Evolutionary conservation across 306 rosid species (phyloP).

Genomic region (Inga leiocalycina): DNA sequence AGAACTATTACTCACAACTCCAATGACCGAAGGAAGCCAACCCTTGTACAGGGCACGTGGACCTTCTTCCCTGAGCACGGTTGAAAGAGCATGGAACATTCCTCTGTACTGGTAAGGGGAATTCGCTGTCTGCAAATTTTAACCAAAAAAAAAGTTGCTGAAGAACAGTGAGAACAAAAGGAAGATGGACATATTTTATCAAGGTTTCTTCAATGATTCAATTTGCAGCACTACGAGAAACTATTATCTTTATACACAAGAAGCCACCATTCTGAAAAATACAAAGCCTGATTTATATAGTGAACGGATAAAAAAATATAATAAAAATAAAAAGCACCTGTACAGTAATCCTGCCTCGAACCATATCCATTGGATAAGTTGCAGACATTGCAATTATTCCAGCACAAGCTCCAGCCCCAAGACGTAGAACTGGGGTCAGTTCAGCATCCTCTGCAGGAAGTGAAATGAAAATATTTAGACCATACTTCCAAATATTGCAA

Average conservation of each 20-base stretch:
- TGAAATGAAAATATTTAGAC: slow-evolving; percentile 15
- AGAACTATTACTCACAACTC: slow-evolving; percentile 79
- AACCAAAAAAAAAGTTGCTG: slow-evolving; percentile 26
- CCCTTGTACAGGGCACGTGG: slow-evolving; percentile 98
- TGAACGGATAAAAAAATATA: not conserved
- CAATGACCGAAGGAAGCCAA: slow-evolving; percentile 99
- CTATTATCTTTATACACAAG: not conserved
- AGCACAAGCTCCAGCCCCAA: slow-evolving; percentile 99
- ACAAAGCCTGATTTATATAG: slow-evolving; percentile 19
- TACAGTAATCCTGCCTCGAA: slow-evolving; percentile 96
- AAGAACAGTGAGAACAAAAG: slow-evolving; percentile 16
- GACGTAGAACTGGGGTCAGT: slow-evolving; percentile 90
- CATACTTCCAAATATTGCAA: not conserved
- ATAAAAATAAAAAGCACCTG: slow-evolving; percentile 58
- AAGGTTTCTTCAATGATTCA: slow-evolving; percentile 9
- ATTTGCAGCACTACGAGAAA: slow-evolving; percentile 1
- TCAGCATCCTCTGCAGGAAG: slow-evolving; percentile 86
- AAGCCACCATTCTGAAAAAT: slow-evolving; percentile 6
- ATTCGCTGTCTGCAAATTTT: slow-evolving; percentile 71
- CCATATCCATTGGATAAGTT: slow-evolving; percentile 99
- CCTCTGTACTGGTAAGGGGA: slow-evolving; percentile 98
- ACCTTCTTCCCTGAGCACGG: slow-evolving; percentile 95
- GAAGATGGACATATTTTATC: slow-evolving; percentile 5
- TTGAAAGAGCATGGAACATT: slow-evolving; percentile 92
- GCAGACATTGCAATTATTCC: slow-evolving; percentile 99